Conservation (phyloP, 306 rosid genomes). For the Inga leiocalycina region DNA sequence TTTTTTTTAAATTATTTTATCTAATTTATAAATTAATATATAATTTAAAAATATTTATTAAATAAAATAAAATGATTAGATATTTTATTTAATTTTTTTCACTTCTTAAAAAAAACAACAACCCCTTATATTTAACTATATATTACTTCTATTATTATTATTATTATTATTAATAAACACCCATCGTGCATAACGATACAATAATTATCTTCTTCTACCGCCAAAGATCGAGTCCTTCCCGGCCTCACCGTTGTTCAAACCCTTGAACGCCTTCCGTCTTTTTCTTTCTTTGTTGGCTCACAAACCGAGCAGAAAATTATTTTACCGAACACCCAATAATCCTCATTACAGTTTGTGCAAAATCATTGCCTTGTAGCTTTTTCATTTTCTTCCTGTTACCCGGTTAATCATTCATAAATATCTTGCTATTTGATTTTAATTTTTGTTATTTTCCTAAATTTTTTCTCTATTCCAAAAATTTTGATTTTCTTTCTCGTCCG, state of each 20-base stretch:
- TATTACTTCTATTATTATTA: too few species aligned
- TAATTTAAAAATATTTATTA: too few species aligned
- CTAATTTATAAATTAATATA: too few species aligned
- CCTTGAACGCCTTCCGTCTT: neutral
- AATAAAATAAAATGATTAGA: too few species aligned
- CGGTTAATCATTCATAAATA: constrained; percentile 38
- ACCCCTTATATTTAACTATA: too few species aligned
- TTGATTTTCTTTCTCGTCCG: constrained; percentile 38
- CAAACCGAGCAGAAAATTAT: neutral
- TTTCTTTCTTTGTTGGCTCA: neutral
- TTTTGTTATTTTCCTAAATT: constrained; percentile 25
- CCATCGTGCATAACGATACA: neutral
- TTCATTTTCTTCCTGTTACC: constrained; percentile 22
- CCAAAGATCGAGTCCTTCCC: constrained; percentile 29
- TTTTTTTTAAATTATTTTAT: too few species aligned
- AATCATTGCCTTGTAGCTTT: constrained; percentile 21
- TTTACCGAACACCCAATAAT: constrained; percentile 26
- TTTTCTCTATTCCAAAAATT: constrained; percentile 43
- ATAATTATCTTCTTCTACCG: neutral
- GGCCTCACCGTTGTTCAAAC: constrained; percentile 34
- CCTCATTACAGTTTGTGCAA: constrained; percentile 33
- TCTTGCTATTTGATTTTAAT: constrained; percentile 38
- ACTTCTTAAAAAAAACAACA: too few species aligned
- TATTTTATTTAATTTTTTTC: too few species aligned
- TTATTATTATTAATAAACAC: neutral